Percentiles rank a stretch among this genome's conserved stretches.
These are phyloP conservation scores for Paragyromitra xinjiangensis DNA, from an alignment of 495 filamentous ascomycete species.

Conservation along the genomic window DNA sequence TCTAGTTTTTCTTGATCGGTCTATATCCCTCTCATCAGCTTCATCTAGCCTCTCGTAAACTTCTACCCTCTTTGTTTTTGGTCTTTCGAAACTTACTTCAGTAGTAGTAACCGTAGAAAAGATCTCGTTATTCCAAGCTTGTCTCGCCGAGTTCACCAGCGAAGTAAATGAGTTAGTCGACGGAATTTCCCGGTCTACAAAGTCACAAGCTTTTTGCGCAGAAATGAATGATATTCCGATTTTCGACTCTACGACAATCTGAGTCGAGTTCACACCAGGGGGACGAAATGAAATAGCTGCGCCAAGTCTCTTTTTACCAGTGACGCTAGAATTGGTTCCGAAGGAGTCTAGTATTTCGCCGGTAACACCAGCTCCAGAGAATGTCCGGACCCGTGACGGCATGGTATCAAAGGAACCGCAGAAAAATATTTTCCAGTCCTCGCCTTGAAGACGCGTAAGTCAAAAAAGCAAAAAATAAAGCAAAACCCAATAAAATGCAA, in stretches of 20 bases:
- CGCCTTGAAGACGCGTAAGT: slow-evolving; percentile 42
- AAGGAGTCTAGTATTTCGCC: slow-evolving; percentile 54
- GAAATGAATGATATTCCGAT: slow-evolving; percentile 80
- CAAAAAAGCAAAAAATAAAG: not conserved
- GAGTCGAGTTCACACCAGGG: slow-evolving; percentile 24
- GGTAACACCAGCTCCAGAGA: slow-evolving; percentile 63
- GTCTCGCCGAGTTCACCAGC: slow-evolving; percentile 63
- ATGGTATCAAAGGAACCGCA: slow-evolving; percentile 70
- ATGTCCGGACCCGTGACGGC: slow-evolving; percentile 62
- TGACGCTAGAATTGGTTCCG: slow-evolving; percentile 37
- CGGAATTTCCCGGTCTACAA: slow-evolving; percentile 70
- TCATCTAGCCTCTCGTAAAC: not conserved
- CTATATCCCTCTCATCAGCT: slow-evolving; percentile 20
- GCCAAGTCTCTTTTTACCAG: slow-evolving; percentile 59
- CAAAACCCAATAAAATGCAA: not conserved
- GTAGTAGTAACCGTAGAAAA: slow-evolving; percentile 70
- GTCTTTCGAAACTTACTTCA: slow-evolving; percentile 51
- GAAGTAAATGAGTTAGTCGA: slow-evolving; percentile 61
- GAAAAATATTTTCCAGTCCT: slow-evolving; percentile 72
- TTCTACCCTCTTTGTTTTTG: not conserved
- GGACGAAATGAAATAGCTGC: slow-evolving; percentile 61
- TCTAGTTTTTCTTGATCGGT: slow-evolving; percentile 66
- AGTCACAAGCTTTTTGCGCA: slow-evolving; percentile 68
- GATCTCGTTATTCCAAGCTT: slow-evolving; percentile 69
- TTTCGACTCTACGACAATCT: slow-evolving; percentile 65